These are phyloP conservation scores for Aspergillus biplanus DNA, from an alignment of 495 filamentous ascomycete species.

Conservation along the genomic window DNA sequence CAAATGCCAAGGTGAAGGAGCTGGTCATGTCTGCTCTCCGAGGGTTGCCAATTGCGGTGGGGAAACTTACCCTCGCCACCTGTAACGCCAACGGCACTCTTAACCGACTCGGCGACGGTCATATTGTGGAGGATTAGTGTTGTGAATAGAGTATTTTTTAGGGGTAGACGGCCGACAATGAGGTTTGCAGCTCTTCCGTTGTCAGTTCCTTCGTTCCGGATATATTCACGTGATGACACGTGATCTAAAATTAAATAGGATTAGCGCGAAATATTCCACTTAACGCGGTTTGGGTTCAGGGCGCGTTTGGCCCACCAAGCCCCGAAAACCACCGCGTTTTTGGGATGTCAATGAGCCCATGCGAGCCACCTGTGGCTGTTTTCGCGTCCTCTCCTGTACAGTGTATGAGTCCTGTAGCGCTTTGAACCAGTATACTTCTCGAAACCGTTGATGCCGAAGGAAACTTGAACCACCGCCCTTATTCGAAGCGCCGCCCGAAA, in stretches of 20 bases:
- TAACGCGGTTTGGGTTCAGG: conserved; percentile 31
- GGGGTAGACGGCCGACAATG: conserved; percentile 28
- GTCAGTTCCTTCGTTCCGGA: conserved; percentile 35
- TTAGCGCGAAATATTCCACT: conserved; percentile 35
- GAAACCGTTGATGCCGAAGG: conserved; percentile 19
- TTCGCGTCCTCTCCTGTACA: conserved; percentile 14
- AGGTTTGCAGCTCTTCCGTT: conserved; percentile 37
- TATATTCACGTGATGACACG: conserved; percentile 36
- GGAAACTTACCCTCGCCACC: conserved; percentile 47
- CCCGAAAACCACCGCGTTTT: conserved; percentile 33
- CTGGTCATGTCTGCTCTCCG: conserved; percentile 10
- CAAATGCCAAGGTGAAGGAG: conserved; percentile 4
- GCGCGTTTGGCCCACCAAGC: conserved; percentile 26
- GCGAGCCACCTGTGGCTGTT: conserved; percentile 33
- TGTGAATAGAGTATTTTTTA: conserved; percentile 21
- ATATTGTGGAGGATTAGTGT: conserved; percentile 36
- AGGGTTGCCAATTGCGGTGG: conserved; percentile 24
- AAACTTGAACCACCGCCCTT: conserved; percentile 10
- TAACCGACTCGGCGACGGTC: conserved; percentile 56
- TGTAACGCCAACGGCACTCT: conserved; percentile 55
- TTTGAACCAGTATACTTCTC: background rate
- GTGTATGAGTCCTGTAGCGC: conserved; percentile 3
- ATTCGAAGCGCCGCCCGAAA: conserved; percentile 18
- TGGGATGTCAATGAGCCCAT: conserved; percentile 25
- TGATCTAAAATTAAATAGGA: conserved; percentile 24